Evolutionary conservation across 805 yeast species (phyloP).

Genomic region (Saturnispora serradocipensis): DNA sequence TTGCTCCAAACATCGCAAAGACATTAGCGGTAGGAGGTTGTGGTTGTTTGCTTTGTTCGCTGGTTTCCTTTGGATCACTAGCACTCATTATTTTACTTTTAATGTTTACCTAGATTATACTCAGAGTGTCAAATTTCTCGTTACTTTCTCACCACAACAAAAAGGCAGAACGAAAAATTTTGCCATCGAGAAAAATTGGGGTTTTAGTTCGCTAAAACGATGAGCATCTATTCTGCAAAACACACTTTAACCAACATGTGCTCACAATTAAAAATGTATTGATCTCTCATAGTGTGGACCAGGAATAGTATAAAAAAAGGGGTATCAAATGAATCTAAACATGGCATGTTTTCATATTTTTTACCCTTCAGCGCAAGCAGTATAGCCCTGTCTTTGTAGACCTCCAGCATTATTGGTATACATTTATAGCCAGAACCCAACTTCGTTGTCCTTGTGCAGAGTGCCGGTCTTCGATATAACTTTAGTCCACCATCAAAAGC

Average conservation of each 20-base stretch:
- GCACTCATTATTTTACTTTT: slow-evolving; percentile 3
- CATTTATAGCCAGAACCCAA: no score
- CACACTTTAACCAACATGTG: background rate
- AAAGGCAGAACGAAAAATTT: background rate
- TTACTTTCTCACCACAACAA: background rate
- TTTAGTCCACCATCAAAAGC: background rate
- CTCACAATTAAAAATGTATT: background rate
- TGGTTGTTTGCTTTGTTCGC: slow-evolving; percentile 20
- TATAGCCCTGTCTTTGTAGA: background rate
- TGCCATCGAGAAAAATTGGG: background rate
- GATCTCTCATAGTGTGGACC: no score
- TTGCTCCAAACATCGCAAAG: slow-evolving; percentile 93
- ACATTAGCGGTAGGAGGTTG: slow-evolving; percentile 73
- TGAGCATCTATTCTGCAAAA: background rate
- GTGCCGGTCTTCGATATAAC: no score
- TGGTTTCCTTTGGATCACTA: slow-evolving; percentile 15
- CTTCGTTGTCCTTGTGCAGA: no score
- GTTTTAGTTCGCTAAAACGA: background rate
- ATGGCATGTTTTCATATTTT: background rate
- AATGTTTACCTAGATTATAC: background rate
- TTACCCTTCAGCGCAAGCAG: no score
- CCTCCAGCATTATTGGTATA: no score
- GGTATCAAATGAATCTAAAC: background rate
- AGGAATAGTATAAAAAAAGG: background rate
- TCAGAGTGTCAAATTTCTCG: background rate